Conservation (phyloP, 2,329 filamentous ascomycete genomes). For the Colletotrichum aenigma region DNA sequence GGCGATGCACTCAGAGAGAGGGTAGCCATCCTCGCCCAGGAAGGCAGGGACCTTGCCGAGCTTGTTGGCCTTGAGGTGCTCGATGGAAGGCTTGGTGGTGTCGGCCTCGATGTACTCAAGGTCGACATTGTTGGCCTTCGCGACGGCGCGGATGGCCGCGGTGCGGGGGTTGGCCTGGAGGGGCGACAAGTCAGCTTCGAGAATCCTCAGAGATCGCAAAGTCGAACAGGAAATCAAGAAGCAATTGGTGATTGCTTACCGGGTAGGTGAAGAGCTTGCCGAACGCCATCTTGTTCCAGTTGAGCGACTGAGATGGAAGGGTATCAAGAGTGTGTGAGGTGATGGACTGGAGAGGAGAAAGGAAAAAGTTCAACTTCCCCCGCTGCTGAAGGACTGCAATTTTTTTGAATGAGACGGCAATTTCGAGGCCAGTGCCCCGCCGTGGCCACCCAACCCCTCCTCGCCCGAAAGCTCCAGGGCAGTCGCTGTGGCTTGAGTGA, state of each 20-base stretch:
- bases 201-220: not conserved
- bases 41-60: constrained; percentile 94
- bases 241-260: constrained; percentile 55
- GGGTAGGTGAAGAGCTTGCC: constrained; percentile 93
- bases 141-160: constrained; percentile 86
- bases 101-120: constrained; percentile 81
- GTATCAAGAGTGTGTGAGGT: constrained; percentile 25
- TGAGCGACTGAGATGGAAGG: constrained; percentile 27
- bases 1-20: constrained; percentile 87
- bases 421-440: constrained; percentile 15
- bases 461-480: constrained; percentile 8
- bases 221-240: not conserved
- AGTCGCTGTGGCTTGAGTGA: not conserved
- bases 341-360: constrained; percentile 29
- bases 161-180: constrained; percentile 85
- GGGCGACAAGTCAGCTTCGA: constrained; percentile 35
- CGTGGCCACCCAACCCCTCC: not conserved
- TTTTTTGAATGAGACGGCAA: constrained; percentile 22
- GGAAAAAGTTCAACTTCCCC: constrained; percentile 20
- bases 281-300: constrained; percentile 79
- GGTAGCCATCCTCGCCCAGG: constrained; percentile 88
- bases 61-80: constrained; percentile 86
- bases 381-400: constrained; percentile 9
- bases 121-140: constrained; percentile 96
- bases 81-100: constrained; percentile 67